Conservation (phyloP, 2,329 filamentous ascomycete genomes). For the Epichloe glyceriae region DNA sequence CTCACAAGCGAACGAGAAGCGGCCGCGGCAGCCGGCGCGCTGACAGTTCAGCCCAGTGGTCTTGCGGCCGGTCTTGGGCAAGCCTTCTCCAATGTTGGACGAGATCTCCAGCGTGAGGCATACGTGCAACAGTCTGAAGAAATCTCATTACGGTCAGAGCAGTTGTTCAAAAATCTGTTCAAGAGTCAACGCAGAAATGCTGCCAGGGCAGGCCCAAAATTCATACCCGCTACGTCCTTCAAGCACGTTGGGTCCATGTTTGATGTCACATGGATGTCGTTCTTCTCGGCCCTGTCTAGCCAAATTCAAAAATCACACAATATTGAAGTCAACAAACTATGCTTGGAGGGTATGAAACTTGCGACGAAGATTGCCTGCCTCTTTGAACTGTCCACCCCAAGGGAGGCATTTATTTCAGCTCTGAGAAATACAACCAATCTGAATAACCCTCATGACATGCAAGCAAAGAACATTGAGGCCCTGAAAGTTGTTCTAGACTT, state of each 20-base stretch:
- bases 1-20: constrained; percentile 83
- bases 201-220: constrained; percentile 54
- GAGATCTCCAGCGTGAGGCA: constrained; percentile 83
- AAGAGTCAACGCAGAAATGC: constrained; percentile 77
- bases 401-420: constrained; percentile 88
- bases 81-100: constrained; percentile 79
- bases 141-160: constrained; percentile 60
- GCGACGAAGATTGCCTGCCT: constrained; percentile 87
- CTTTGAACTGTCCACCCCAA: constrained; percentile 84
- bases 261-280: constrained; percentile 98
- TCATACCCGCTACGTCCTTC: constrained; percentile 85
- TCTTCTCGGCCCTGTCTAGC: constrained; percentile 85
- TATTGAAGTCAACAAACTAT: constrained; percentile 79
- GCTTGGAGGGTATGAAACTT: constrained; percentile 89
- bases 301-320: constrained; percentile 91
- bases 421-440: constrained; percentile 90
- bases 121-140: constrained; percentile 93
- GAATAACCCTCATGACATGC: constrained; percentile 90
- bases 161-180: constrained; percentile 87
- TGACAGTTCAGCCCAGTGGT: constrained; percentile 42
- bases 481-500: constrained; percentile 85
- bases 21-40: constrained; percentile 63
- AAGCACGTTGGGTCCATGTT: constrained; percentile 98
- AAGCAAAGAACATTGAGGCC: constrained; percentile 91
- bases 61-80: constrained; percentile 76